Evolutionary conservation across 2,329 filamentous ascomycete genomes (phyloP).

Genomic region (Xylariaceae sp.): DNA sequence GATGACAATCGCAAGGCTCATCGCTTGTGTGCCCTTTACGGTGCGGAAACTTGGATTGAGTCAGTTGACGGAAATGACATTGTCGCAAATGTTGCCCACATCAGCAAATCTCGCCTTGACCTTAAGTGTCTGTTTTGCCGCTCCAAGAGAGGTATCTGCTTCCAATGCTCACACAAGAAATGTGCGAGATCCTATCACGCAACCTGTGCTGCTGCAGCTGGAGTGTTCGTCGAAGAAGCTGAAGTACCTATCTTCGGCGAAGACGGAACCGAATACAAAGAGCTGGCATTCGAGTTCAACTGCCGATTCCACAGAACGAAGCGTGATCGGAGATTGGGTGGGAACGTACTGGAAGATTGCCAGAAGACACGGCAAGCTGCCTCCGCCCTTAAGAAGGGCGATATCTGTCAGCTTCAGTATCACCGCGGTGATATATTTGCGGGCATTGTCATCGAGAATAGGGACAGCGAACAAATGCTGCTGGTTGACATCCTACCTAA

Average conservation of each 20-base stretch:
- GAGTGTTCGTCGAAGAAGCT: constrained; percentile 84
- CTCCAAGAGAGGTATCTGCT: constrained; percentile 90
- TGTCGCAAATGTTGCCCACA: constrained; percentile 71
- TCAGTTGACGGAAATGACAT: constrained; percentile 64
- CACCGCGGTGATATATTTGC: constrained; percentile 84
- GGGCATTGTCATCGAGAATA: constrained; percentile 80
- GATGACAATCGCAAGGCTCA: constrained; percentile 86
- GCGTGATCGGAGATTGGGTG: constrained; percentile 69
- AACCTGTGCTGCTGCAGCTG: constrained; percentile 86
- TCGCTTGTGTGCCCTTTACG: constrained; percentile 81
- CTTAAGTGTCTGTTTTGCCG: constrained; percentile 94
- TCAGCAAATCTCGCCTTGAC: constrained; percentile 80
- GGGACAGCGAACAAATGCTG: constrained; percentile 66
- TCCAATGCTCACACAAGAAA: constrained; percentile 94
- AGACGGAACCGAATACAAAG: constrained; percentile 86
- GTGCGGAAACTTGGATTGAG: constrained; percentile 85
- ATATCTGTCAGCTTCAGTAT: constrained; percentile 83
- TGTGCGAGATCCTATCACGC: constrained; percentile 91
- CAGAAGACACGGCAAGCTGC: constrained; percentile 64
- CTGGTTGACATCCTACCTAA: constrained; percentile 79
- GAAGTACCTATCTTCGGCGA: constrained; percentile 82
- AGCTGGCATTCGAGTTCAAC: constrained; percentile 86
- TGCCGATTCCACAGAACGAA: constrained; percentile 92
- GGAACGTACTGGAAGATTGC: constrained; percentile 64
- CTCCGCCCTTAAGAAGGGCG: constrained; percentile 60